Conservation (phyloP, 306 rosid species). For the Corylus avellana region DNA sequence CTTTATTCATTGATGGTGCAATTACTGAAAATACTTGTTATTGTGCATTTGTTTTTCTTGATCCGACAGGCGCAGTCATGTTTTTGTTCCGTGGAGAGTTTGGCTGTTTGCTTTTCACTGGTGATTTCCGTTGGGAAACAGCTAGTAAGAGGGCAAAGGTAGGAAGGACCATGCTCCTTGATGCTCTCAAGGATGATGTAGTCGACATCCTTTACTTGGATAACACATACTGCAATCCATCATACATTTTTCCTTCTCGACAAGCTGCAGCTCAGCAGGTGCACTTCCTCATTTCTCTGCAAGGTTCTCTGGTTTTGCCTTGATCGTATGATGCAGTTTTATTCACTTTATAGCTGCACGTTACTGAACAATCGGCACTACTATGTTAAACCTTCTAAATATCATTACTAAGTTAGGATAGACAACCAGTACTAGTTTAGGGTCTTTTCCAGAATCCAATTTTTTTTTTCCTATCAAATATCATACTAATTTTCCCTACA, state of each 20-base stretch:
- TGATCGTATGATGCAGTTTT: background rate
- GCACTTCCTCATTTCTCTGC: background rate
- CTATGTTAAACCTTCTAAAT: background rate
- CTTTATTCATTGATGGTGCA: background rate
- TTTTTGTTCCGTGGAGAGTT: constrained; percentile 68
- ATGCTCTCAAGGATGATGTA: constrained; percentile 41
- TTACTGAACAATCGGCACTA: background rate
- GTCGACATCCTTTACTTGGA: constrained; percentile 63
- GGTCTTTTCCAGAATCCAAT: too few species aligned
- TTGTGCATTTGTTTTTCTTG: background rate
- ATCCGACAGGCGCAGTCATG: constrained; percentile 54
- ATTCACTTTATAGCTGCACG: background rate
- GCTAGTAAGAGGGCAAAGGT: constrained; percentile 40
- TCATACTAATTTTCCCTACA: background rate
- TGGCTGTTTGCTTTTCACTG: constrained; percentile 63
- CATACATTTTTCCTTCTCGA: constrained; percentile 59
- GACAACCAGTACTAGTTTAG: too few species aligned
- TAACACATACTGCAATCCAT: constrained; percentile 74
- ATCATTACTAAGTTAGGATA: too few species aligned
- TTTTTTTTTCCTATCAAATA: too few species aligned
- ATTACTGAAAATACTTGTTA: background rate
- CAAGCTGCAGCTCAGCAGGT: constrained; percentile 61
- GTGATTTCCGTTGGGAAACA: constrained; percentile 75
- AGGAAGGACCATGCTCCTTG: constrained; percentile 41
- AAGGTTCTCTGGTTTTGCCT: background rate